Conservation (phyloP, 2,329 filamentous ascomycete genomes). For the Fusarium subglutinans region DNA sequence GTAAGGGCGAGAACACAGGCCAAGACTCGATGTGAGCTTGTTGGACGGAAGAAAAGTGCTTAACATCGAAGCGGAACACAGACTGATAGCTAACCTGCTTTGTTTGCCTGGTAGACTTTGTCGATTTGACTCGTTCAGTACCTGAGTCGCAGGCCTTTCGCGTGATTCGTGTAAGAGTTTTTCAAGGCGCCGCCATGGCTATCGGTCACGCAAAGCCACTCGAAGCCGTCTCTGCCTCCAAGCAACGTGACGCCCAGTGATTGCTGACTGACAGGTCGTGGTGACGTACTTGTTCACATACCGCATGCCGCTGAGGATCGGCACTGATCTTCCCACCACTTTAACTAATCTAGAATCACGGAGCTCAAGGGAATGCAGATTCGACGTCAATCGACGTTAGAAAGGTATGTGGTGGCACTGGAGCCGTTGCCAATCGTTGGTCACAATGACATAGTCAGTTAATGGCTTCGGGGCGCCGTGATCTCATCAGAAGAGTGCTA, state of each 20-base stretch:
- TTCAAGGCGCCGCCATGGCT: background rate
- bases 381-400: background rate
- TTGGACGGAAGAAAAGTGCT: background rate
- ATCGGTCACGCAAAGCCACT: background rate
- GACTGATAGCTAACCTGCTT: too few species aligned
- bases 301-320: background rate
- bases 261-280: background rate
- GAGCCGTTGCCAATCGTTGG: background rate
- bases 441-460: background rate
- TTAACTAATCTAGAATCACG: background rate
- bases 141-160: too few species aligned
- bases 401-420: background rate
- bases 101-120: rapidly evolving
- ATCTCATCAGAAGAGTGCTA: too few species aligned
- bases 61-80: too few species aligned
- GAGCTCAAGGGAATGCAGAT: background rate
- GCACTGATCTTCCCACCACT: background rate
- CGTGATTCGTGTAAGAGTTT: background rate
- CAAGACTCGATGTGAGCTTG: background rate
- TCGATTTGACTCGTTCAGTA: background rate
- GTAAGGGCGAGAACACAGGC: background rate
- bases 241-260: background rate
- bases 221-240: background rate
- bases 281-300: conserved; percentile 4
- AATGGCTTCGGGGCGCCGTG: background rate